Evolutionary conservation across 1,139 yeast species (phyloP).

Genomic region (Blastobotrys persicus): DNA sequence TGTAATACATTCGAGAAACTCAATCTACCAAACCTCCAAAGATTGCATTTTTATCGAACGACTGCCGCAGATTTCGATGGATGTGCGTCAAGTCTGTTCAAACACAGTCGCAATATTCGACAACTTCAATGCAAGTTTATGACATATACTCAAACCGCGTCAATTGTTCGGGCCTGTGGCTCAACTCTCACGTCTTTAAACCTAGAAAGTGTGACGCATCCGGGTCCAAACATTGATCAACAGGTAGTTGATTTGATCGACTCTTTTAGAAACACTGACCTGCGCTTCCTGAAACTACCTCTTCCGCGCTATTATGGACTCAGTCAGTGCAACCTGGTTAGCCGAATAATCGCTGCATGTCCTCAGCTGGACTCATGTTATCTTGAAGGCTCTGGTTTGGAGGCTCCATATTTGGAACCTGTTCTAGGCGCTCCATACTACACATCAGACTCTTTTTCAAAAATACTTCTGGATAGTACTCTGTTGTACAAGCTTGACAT

Average conservation of each 20-base stretch:
- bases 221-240: slow-evolving; percentile 3
- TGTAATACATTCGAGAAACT: slow-evolving; percentile 3
- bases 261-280: not conserved
- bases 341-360: not conserved
- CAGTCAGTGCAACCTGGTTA: not conserved
- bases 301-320: slow-evolving; percentile 2
- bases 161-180: slow-evolving; percentile 2
- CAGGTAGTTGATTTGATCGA: not conserved
- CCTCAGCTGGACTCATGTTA: not conserved
- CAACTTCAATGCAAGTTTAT: slow-evolving; percentile 5
- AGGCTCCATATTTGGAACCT: not conserved
- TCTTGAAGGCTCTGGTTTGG: slow-evolving; percentile 1
- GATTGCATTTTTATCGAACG: not conserved
- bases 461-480: not conserved
- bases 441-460: not conserved
- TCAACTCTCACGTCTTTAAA: not conserved
- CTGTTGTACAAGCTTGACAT: not conserved
- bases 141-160: slow-evolving; percentile 6
- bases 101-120: not conserved
- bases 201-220: slow-evolving; percentile 7
- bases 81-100: not conserved
- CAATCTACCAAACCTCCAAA: slow-evolving; percentile 1
- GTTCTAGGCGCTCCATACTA: not conserved
- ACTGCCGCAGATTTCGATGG: not conserved
- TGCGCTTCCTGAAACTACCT: not conserved